These are phyloP conservation scores for Candida endomychidarum DNA, from an alignment of 805 yeast genomes.

Conservation along the genomic window DNA sequence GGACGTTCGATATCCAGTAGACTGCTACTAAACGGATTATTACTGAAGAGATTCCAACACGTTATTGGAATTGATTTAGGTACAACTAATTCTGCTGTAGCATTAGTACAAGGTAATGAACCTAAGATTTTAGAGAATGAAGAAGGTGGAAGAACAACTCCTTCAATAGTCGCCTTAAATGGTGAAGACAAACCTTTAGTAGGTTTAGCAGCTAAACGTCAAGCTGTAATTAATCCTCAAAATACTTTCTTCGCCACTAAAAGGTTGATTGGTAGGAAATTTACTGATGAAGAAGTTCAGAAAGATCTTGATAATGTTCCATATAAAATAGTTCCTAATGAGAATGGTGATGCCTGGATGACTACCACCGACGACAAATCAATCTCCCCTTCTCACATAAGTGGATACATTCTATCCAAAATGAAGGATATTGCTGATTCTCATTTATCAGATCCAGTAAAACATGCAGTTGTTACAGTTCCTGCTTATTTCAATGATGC, in stretches of 20 bases:
- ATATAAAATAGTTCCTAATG: conserved; percentile 56
- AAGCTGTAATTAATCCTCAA: conserved; percentile 70
- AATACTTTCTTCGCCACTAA: conserved; percentile 83
- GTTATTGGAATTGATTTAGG: conserved; percentile 81
- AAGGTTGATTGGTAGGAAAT: conserved; percentile 74
- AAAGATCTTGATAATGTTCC: conserved; percentile 64
- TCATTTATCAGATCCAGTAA: conserved; percentile 46
- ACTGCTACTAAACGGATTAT: not conserved
- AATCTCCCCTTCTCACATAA: conserved; percentile 69
- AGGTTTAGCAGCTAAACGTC: conserved; percentile 76
- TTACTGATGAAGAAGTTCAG: conserved; percentile 67
- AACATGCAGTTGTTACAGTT: conserved; percentile 79
- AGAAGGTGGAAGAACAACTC: conserved; percentile 79
- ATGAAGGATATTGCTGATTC: conserved; percentile 67
- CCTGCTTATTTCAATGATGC: conserved; percentile 81
- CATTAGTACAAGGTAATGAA: conserved; percentile 62
- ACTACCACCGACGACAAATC: conserved; percentile 44
- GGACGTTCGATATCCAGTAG: too few species aligned
- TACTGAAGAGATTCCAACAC: conserved; percentile 6
- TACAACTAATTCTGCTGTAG: conserved; percentile 85
- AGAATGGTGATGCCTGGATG: conserved; percentile 72
- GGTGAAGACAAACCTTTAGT: conserved; percentile 40
- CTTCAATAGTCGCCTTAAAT: conserved; percentile 71
- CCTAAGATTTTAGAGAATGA: conserved; percentile 72
- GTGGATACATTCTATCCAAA: conserved; percentile 61